Percentiles rank a stretch among this genome's conserved stretches.
These are phyloP conservation scores for Ganoderma multipileum DNA, from an alignment of 1,284 basidiomycete genomes.

Conservation along the genomic window DNA sequence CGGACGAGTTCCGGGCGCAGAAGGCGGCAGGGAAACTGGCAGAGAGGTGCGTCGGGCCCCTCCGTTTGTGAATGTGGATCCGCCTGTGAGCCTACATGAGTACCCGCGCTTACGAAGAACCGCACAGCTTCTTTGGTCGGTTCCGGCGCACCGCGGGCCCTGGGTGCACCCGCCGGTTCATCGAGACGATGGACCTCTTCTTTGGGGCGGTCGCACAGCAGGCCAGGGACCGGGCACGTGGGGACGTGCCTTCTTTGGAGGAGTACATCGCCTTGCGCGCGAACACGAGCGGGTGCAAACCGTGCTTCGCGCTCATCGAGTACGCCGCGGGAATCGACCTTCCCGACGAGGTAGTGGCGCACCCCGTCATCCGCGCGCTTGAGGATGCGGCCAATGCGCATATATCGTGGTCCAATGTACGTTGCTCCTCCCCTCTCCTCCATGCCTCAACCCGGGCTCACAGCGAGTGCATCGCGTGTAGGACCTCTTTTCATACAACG, in stretches of 20 bases:
- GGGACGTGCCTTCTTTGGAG: constrained; percentile 38
- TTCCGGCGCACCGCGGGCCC: constrained; percentile 28
- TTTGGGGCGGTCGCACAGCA: constrained; percentile 38
- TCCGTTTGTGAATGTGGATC: constrained; percentile 7
- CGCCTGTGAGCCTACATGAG: background rate
- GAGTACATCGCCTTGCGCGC: constrained; percentile 40
- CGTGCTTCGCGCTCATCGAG: constrained; percentile 42
- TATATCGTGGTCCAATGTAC: constrained; percentile 43
- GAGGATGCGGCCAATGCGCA: constrained; percentile 40
- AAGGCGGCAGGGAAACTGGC: constrained; percentile 34
- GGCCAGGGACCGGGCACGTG: constrained; percentile 29
- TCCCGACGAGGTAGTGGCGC: constrained; percentile 39
- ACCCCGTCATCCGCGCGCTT: constrained; percentile 38
- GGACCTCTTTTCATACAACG: constrained; percentile 44
- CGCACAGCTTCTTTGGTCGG: constrained; percentile 24
- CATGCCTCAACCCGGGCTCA: background rate
- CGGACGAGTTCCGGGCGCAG: constrained; percentile 29
- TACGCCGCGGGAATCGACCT: constrained; percentile 41
- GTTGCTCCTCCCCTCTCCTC: constrained; percentile 9
- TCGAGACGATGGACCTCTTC: constrained; percentile 39
- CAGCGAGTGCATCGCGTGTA: constrained; percentile 12
- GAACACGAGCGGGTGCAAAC: constrained; percentile 40
- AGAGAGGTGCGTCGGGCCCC: constrained; percentile 27
- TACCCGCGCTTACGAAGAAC: constrained; percentile 10
- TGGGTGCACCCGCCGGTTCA: constrained; percentile 33